Conservation (phyloP, 177 flowering plant species). For the Telopea speciosissima region DNA sequence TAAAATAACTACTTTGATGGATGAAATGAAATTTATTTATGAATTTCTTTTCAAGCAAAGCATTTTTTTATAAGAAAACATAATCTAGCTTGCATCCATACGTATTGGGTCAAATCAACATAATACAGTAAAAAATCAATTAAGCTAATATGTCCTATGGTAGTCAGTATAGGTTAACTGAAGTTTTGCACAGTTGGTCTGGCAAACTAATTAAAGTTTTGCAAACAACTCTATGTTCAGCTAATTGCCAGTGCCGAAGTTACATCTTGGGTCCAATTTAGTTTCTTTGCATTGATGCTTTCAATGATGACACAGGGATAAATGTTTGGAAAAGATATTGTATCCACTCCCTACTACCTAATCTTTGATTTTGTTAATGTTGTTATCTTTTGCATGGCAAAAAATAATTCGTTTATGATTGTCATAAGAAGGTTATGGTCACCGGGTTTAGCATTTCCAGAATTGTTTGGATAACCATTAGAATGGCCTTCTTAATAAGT, state of each 20-base stretch:
- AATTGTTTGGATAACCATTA: background rate
- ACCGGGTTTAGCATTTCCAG: background rate
- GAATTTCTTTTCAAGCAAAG: background rate
- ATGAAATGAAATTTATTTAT: background rate
- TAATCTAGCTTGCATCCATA: too few species aligned
- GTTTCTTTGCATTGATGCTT: background rate
- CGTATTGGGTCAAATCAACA: too few species aligned
- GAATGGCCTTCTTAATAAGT: constrained; percentile 6
- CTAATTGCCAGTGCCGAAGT: background rate
- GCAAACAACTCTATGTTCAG: background rate
- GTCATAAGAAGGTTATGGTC: background rate
- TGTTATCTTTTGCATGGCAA: too few species aligned
- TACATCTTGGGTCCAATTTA: background rate
- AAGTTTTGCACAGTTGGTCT: too few species aligned
- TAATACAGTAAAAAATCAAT: too few species aligned
- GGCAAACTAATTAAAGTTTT: background rate
- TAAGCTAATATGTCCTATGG: too few species aligned
- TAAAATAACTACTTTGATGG: too few species aligned
- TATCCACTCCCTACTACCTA: background rate
- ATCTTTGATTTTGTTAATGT: too few species aligned
- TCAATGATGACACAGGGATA: too few species aligned
- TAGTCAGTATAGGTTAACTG: too few species aligned
- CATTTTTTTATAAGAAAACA: too few species aligned
- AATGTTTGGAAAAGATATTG: background rate
- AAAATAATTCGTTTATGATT: too few species aligned